These are phyloP conservation scores for Monilinia vaccinii-corymbosi DNA, from an alignment of 2,329 filamentous ascomycete species.

Conservation along the genomic window DNA sequence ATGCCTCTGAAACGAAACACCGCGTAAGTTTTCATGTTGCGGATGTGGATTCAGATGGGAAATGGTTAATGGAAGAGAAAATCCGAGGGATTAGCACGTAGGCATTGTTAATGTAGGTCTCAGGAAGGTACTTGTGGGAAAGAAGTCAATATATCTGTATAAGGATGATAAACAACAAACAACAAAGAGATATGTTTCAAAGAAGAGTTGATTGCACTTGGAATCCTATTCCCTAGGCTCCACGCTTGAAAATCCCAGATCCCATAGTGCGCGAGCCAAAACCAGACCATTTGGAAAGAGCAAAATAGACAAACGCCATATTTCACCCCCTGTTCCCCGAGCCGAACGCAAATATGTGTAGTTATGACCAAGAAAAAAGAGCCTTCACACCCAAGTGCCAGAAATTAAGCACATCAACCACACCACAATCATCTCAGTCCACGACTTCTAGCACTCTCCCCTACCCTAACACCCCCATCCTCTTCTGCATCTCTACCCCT, in stretches of 20 bases:
- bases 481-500: constrained; percentile 39
- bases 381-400: background rate
- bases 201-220: background rate
- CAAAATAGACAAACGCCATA: background rate
- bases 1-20: no score
- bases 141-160: background rate
- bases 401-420: background rate
- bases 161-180: background rate
- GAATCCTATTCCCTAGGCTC: background rate
- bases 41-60: no score
- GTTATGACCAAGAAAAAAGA: background rate
- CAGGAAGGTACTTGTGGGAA: background rate
- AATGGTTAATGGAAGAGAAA: no score
- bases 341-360: background rate
- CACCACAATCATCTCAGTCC: constrained; percentile 18
- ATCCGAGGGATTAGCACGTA: no score
- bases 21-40: no score
- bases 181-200: background rate
- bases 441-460: constrained; percentile 50
- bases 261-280: background rate
- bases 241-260: background rate
- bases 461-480: constrained; percentile 47
- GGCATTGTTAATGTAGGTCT: background rate
- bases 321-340: background rate
- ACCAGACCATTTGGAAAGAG: background rate